Evolutionary conservation across 1,284 basidiomycete genomes (phyloP), one percentile per base, ranked within the genome.

Genomic region (Chalciporus piperatoides): DNA sequence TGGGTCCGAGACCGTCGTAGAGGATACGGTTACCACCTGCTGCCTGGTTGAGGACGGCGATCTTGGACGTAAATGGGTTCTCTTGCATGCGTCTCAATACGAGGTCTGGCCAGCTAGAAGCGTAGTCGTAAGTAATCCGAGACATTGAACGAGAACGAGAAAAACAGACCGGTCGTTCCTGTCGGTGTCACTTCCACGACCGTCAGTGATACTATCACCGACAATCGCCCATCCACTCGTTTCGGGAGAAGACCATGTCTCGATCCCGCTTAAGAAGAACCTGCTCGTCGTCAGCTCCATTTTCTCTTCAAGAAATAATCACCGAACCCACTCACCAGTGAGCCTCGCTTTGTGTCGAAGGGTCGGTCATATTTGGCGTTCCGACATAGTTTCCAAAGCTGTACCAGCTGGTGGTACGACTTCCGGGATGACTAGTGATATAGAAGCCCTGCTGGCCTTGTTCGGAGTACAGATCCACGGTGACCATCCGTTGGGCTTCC

Each of bases 361-460:
- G 21, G 17, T 44, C 43, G 1, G 40, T 40, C 42, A 51, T 54
- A 25, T 55, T 46, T 9, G 42, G 15, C 23, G 30, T 35, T 23
- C 53, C 43, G 4, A 46, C 46, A 11, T 46, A 46, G 25, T 48
- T 39, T 11, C 51, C 44, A 28, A 43, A 47, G 36, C 50, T 39
- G 21, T 48, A 53, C 40, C 36, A 42, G 4, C 39, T 53, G 1
- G 42, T 52, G 39, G 39, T 39, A 14, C 33, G 43, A n/a, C 51
- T 42, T 15, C 51, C 33, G 12, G 39, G 51, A 11, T 48, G 43
- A 19, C 51, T 39, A 8, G 39, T 48, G 17, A 53, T 39, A 15
- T 47, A 52, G 30, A 53, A 45, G 1, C 40, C 43, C 21, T 42
- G 50, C 6, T 54, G 52, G 3, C 37, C 52, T 3, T 37, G 33